phyloP scores from a whole-genome alignment of 78 protist species.

The Dictyostelium brefeldianum region DNA sequence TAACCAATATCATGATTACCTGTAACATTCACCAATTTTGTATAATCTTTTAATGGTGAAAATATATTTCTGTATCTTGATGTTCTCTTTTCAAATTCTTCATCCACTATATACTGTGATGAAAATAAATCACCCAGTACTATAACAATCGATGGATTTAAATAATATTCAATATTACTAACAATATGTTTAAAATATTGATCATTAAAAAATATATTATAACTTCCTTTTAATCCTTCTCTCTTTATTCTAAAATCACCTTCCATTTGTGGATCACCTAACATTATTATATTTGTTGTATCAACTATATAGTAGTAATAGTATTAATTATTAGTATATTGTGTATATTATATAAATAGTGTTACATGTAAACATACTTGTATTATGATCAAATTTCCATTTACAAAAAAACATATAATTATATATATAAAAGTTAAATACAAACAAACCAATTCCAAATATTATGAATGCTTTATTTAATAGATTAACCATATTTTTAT shows the following conservation, averaged over 20 bases:
- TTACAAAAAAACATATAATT: conserved; percentile 37
- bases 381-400: conserved; percentile 19
- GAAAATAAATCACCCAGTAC: conserved; percentile 85
- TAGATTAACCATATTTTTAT: not conserved
- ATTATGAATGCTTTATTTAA: conserved; percentile 21
- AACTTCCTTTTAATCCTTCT: conserved; percentile 66
- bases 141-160: conserved; percentile 41
- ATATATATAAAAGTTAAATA: conserved; percentile 25
- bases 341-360: not conserved
- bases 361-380: too few relatives aligned
- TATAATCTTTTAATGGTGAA: conserved; percentile 19
- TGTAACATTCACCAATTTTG: conserved; percentile 56
- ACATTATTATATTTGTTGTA: conserved; percentile 60
- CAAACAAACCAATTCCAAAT: conserved; percentile 9
- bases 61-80: conserved; percentile 47
- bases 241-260: conserved; percentile 39
- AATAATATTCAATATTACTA: conserved; percentile 50
- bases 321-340: not conserved
- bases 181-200: conserved; percentile 64
- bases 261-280: conserved; percentile 86
- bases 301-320: not conserved
- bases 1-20: conserved; percentile 84
- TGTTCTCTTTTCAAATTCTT: conserved; percentile 20
- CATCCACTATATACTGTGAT: conserved; percentile 44
- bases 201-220: conserved; percentile 70